Base-by-base conservation (phyloP, 371 early-diverging fungal genomes). In the Mucor circinelloides region DNA sequence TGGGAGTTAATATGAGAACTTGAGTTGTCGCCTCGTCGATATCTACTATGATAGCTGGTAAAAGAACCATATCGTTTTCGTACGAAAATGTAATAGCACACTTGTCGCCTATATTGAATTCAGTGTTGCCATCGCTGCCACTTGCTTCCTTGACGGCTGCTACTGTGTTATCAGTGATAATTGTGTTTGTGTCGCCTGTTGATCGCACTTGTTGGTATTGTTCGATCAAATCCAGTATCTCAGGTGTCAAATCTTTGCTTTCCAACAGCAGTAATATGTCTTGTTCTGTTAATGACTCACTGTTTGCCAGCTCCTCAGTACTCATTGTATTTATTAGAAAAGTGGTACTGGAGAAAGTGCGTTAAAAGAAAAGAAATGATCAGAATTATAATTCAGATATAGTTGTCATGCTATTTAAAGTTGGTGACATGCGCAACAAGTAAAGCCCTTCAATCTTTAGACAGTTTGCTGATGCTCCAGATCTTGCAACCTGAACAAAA, bases 1-100 rank as follows among this genome's bases (percentile, higher is more conserved):
- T 48, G 25, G 77, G 77, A 21, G 70, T 73, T 12, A 67, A 25
- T 6, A 77, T 64, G 6, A 77, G 32, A 0, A 77, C 77, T 31
- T 6, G 36, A 7, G 50, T 60, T 9, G 40, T 63, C 38, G 56
- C 8, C 42, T 62, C 42, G 17, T 21, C 8, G 23, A 60, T 46
- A 13, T 19, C 57, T 9, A 56, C 19, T 1, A 67, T 32, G 28
- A 67, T 23, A 17, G 55, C 52, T 12, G 67, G 67, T 32, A 67
- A 34, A 6, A 67, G 34, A n/a, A 67, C 30, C 15, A 61, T 17
- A 15, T 56, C 15, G n/a, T 60, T 1, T 17, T 56, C 12, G 34
- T 25, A 57, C 0, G 32, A 6, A 23, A 46, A 56, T 10, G 60
- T n/a, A n/a, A 67, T 67, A 3, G 46, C 67, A 38, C 61, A 60